Conservation (phyloP, 2,329 filamentous ascomycete species). For the Ilyonectria robusta region DNA sequence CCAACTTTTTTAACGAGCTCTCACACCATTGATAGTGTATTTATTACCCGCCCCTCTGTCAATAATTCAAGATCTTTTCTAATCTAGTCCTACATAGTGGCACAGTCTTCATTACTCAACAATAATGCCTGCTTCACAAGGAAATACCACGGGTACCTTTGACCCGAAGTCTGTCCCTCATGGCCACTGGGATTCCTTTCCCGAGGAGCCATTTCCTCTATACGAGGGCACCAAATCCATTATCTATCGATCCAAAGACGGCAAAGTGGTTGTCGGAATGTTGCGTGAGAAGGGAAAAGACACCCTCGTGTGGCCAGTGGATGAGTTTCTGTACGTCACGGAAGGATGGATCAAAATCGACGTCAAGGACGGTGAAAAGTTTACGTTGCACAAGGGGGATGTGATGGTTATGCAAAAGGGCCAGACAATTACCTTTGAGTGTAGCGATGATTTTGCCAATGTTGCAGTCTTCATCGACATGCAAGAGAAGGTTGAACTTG, state of each 20-base stretch:
- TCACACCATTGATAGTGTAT: too few relatives aligned
- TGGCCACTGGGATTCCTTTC: slow-evolving; percentile 15
- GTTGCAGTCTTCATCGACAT: too few relatives aligned
- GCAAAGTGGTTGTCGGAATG: slow-evolving; percentile 9
- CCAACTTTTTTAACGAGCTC: too few relatives aligned
- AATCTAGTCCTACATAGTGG: too few relatives aligned
- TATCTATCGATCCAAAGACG: slow-evolving; percentile 9
- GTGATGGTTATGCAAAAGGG: too few relatives aligned
- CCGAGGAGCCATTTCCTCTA: background rate
- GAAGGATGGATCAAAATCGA: slow-evolving; percentile 9
- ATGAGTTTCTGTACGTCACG: slow-evolving; percentile 14
- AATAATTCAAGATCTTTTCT: too few relatives aligned
- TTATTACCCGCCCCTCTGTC: too few relatives aligned
- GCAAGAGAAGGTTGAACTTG: too few relatives aligned
- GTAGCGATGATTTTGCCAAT: too few relatives aligned
- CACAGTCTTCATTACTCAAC: too few relatives aligned
- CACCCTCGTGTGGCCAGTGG: slow-evolving; percentile 8
- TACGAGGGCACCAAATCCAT: slow-evolving; percentile 5
- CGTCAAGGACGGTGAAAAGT: slow-evolving; percentile 2
- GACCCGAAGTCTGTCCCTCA: background rate
- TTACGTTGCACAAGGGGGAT: too few relatives aligned
- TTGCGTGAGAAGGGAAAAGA: slow-evolving; percentile 3
- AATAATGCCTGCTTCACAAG: background rate
- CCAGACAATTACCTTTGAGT: too few relatives aligned
- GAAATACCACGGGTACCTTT: background rate